Evolutionary conservation across 495 filamentous ascomycete species (phyloP), one percentile per base, ranked within the genome.

Genomic region (Bathelium albidoporum): DNA sequence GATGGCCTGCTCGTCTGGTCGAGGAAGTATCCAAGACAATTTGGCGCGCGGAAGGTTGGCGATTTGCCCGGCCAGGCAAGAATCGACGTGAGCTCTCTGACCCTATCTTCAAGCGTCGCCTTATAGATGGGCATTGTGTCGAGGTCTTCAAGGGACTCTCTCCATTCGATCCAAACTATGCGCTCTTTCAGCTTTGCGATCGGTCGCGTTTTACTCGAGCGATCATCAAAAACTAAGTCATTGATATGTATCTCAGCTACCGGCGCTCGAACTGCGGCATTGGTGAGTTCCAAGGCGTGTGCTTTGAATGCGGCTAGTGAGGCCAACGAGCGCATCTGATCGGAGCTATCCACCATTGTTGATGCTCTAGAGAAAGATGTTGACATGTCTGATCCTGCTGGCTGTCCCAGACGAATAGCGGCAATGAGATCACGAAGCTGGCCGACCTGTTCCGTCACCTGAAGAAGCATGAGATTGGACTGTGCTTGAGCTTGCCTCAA

Each of bases 401-500:
- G 26, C 49, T 55, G 49, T 29, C 29, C 49, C 20, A 55, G 49
- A 55, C 49, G 49, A 55, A 55, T 20, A 16, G 49, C 49, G 29
- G 49, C 49, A 29, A 55, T 29, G 22, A 55, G 49, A 16, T 55
- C 49, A 55, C 49, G 49, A 55, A 55, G 49, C 49, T 55, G 49
- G 16, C 24, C 24, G 49, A 55, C 49, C 49, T 55, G 49, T 55
- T 55, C 49, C 16, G 49, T 55, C 29, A 55, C 49, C 49, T 55
- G 49, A 7, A 55, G 49, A 20, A 29, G 49, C 49, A 55, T 55
- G 24, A 55, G 49, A 24, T 55, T 55, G 16, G 49, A 55, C 16
- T 55, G 49, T 55, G 49, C 49, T 29, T 55, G 49, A 55, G 49
- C 49, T 24, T 55, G 49, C 49, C 49, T 55, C 49, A 55, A 29